phyloP scores from a whole-genome alignment of 2,329 filamentous ascomycete genomes.

The Beauveria sp. region DNA sequence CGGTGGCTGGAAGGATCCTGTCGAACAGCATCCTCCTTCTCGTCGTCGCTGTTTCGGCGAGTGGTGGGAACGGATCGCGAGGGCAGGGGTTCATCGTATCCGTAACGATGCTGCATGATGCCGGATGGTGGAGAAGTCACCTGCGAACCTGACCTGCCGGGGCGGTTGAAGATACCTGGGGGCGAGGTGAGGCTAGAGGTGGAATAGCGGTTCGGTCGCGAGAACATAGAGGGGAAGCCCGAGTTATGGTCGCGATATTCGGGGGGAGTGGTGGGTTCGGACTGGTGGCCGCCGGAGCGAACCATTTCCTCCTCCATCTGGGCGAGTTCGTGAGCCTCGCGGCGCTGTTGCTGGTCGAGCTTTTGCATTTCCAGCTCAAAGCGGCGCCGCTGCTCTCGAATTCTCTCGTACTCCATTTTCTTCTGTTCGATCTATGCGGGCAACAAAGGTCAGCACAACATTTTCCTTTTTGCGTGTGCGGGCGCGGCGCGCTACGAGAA shows the following conservation, averaged over 20 bases:
- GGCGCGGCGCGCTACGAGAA: background rate
- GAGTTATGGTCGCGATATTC: constrained; percentile 71
- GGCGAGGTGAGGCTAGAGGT: constrained; percentile 81
- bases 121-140: constrained; percentile 69
- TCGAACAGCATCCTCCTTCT: constrained; percentile 69
- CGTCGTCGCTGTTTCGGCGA: constrained; percentile 83
- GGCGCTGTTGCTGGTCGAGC: constrained; percentile 75
- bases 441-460: constrained; percentile 26
- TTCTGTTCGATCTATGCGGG: constrained; percentile 77
- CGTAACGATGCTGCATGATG: constrained; percentile 50
- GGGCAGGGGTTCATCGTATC: constrained; percentile 41
- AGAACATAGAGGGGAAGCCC: constrained; percentile 72
- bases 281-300: constrained; percentile 65
- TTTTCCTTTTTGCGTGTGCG: background rate
- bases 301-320: constrained; percentile 76
- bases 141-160: constrained; percentile 69
- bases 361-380: constrained; percentile 92
- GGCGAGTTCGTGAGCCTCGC: constrained; percentile 75
- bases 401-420: constrained; percentile 82
- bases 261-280: constrained; percentile 91
- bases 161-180: constrained; percentile 65
- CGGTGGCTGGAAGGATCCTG: constrained; percentile 65
- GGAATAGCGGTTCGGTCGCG: constrained; percentile 81
- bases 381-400: constrained; percentile 79
- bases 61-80: constrained; percentile 83